Evolutionary conservation across 1,284 basidiomycete species (phyloP).

Genomic region (Cystobasidium pallidum): DNA sequence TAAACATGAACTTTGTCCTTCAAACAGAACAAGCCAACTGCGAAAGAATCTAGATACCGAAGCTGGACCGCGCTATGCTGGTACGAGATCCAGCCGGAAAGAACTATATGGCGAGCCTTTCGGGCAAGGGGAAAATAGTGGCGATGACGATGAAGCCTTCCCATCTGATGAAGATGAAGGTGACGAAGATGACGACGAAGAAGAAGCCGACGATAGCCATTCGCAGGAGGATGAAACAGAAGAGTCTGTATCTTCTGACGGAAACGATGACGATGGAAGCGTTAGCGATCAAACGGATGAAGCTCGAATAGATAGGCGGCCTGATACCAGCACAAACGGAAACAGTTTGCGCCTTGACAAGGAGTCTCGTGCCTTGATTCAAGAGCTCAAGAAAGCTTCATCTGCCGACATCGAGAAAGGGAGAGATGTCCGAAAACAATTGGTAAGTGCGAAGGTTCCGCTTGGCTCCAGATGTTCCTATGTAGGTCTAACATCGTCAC

Average conservation of each 20-base stretch:
- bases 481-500: not conserved
- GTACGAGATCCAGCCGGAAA: slow-evolving; percentile 66
- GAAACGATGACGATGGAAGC: slow-evolving; percentile 45
- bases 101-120: slow-evolving; percentile 60
- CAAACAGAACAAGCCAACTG: slow-evolving; percentile 67
- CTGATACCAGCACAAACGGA: slow-evolving; percentile 52
- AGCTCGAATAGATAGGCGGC: slow-evolving; percentile 43
- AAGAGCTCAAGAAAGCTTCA: slow-evolving; percentile 64
- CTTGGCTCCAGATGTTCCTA: slow-evolving; percentile 4
- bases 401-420: slow-evolving; percentile 70
- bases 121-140: slow-evolving; percentile 47
- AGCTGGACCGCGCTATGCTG: slow-evolving; percentile 68
- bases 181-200: slow-evolving; percentile 49
- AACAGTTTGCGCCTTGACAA: slow-evolving; percentile 47
- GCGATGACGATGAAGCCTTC: slow-evolving; percentile 39
- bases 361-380: slow-evolving; percentile 62
- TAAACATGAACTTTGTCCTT: not conserved
- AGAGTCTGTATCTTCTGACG: slow-evolving; percentile 55
- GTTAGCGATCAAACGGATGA: slow-evolving; percentile 54
- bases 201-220: slow-evolving; percentile 39
- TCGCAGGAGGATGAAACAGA: slow-evolving; percentile 53
- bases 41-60: slow-evolving; percentile 63
- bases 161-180: slow-evolving; percentile 34
- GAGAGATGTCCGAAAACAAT: slow-evolving; percentile 75
- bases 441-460: slow-evolving; percentile 64